These are phyloP conservation scores for Cryptococcus sp. DNA, from an alignment of 1,284 basidiomycete species.

Conservation along the genomic window DNA sequence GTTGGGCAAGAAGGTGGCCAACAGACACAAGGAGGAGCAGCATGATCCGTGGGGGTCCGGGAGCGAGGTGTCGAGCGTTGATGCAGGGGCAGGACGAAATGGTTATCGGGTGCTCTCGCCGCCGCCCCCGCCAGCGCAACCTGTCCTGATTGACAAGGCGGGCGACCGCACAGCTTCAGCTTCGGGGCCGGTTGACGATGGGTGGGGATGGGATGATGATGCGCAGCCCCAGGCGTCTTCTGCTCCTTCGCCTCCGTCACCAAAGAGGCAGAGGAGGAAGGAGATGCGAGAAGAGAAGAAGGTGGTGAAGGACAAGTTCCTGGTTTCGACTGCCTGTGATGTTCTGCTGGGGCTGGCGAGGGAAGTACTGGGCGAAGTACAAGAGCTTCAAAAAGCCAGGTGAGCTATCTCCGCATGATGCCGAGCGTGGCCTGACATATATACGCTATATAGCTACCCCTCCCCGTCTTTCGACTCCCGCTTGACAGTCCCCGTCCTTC, in stretches of 20 bases:
- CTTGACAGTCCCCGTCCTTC: conserved; percentile 10
- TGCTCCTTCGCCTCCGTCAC: not conserved
- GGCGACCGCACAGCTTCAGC: not conserved
- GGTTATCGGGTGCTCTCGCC: not conserved
- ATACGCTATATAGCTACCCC: conserved; percentile 6
- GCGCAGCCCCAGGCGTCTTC: not conserved
- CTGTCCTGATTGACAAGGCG: not conserved
- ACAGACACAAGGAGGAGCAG: conserved; percentile 14
- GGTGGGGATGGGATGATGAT: conserved; percentile 17
- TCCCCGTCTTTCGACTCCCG: conserved; percentile 21
- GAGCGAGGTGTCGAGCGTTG: not conserved
- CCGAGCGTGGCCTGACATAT: not conserved
- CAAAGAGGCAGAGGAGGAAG: conserved; percentile 14
- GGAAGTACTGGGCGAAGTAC: conserved; percentile 32
- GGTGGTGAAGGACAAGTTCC: conserved; percentile 29
- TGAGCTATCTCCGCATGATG: conserved; percentile 13
- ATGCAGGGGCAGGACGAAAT: not conserved
- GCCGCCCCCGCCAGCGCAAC: not conserved
- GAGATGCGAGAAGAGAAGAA: conserved; percentile 29
- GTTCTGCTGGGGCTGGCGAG: conserved; percentile 62
- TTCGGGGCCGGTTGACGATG: conserved; percentile 1
- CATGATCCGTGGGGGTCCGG: conserved; percentile 24
- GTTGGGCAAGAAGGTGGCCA: conserved; percentile 35
- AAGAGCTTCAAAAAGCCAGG: conserved; percentile 25
- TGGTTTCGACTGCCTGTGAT: conserved; percentile 47